A percentile compares a stretch with the other conserved stretches of the same genome.
These are phyloP conservation scores for Stramenopiles sp. DNA, from an alignment of 352 stramenopile species.

Conservation along the genomic window DNA sequence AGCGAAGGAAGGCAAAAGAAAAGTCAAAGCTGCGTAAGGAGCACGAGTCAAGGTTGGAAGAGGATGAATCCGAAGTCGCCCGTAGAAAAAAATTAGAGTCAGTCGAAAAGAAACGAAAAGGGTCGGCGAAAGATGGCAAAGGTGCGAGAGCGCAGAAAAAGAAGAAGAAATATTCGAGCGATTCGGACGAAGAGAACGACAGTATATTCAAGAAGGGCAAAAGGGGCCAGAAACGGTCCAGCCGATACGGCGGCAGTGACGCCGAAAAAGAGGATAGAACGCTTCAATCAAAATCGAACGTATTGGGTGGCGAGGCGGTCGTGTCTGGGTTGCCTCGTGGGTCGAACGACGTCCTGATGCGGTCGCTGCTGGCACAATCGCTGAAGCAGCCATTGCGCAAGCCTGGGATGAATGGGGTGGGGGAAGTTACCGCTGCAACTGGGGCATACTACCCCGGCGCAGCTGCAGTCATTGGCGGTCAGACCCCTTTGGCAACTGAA, in stretches of 20 bases:
- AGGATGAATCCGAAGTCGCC: neutral
- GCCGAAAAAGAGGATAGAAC: neutral
- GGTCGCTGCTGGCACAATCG: neutral
- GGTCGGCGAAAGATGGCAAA: neutral
- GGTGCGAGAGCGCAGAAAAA: neutral
- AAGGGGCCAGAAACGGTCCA: neutral
- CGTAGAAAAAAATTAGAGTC: neutral
- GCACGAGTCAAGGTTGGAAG: neutral
- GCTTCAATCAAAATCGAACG: constrained; percentile 1
- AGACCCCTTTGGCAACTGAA: constrained; percentile 20
- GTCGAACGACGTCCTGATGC: constrained; percentile 3
- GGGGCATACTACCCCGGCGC: neutral
- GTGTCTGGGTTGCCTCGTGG: neutral
- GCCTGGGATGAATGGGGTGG: neutral
- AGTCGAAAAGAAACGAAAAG: constrained; percentile 6
- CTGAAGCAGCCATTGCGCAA: constrained; percentile 8
- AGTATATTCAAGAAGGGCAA: neutral
- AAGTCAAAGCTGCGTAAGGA: neutral
- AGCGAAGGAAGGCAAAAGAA: neutral
- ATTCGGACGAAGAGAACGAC: neutral
- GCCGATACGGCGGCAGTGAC: neutral
- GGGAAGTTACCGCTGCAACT: neutral
- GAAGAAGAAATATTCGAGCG: neutral
- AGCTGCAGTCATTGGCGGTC: constrained; percentile 7
- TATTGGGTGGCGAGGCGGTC: neutral